Evolutionary conservation across 257 asterid genomes (phyloP).

Genomic region (Gynochthodes officinalis): DNA sequence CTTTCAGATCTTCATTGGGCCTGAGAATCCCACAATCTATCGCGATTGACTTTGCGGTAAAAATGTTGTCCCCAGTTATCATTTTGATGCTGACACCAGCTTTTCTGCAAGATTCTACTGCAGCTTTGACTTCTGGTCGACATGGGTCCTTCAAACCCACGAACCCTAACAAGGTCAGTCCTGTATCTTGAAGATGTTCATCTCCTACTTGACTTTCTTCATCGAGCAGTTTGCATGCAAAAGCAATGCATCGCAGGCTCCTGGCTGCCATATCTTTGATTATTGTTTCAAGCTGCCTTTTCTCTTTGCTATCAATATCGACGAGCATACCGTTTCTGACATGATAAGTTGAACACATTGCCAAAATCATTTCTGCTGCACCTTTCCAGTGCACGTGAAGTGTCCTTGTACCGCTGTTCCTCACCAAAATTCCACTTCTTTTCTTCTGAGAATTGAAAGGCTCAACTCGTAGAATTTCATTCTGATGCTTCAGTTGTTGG

Average conservation of each 20-base stretch:
- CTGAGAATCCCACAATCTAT: constrained; percentile 20
- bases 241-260: constrained; percentile 19
- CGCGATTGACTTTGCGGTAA: constrained; percentile 19
- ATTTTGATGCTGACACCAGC: constrained; percentile 18
- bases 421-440: constrained; percentile 10
- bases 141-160: constrained; percentile 21
- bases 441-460: constrained; percentile 12
- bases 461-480: constrained; percentile 16
- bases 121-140: constrained; percentile 19
- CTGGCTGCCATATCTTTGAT: constrained; percentile 22
- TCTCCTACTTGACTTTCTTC: constrained; percentile 3
- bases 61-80: constrained; percentile 23
- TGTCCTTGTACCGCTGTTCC: background rate
- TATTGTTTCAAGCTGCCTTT: background rate
- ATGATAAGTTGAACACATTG: constrained; percentile 16
- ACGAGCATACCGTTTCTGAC: background rate
- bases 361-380: constrained; percentile 15
- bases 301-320: constrained; percentile 1
- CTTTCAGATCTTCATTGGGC: background rate
- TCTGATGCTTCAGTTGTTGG: background rate
- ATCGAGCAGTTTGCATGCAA: constrained; percentile 14
- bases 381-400: constrained; percentile 19
- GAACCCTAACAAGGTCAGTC: constrained; percentile 13
- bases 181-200: constrained; percentile 3
- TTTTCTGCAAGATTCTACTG: constrained; percentile 12